Conservation (phyloP, 495 filamentous ascomycete genomes). For the Aspergillus hancockii region DNA sequence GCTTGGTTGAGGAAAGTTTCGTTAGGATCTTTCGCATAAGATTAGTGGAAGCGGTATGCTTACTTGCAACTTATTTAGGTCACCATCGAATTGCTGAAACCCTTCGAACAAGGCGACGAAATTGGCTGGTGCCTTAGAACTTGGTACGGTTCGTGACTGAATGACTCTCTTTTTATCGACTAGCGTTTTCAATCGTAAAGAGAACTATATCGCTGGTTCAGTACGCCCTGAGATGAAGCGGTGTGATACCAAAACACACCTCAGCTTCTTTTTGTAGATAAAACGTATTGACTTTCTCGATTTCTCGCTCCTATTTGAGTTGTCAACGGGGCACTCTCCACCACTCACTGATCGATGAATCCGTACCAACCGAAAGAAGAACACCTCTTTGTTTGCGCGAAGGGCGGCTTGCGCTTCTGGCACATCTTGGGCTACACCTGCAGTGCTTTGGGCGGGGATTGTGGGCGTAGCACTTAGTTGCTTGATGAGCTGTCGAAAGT, state of each 20-base stretch:
- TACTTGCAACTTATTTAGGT: conserved; percentile 90
- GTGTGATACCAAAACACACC: conserved; percentile 50
- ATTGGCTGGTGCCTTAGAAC: conserved; percentile 83
- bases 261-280: conserved; percentile 98
- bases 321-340: conserved; percentile 10
- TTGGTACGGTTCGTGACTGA: conserved; percentile 69
- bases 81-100: conserved; percentile 93
- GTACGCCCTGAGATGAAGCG: neutral
- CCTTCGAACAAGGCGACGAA: conserved; percentile 94
- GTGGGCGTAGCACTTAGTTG: conserved; percentile 89
- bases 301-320: conserved; percentile 76
- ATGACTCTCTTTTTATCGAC: conserved; percentile 91
- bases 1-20: conserved; percentile 40
- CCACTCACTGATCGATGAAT: neutral
- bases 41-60: neutral
- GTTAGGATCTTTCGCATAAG: conserved; percentile 6
- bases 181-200: conserved; percentile 84
- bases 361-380: conserved; percentile 91
- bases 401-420: conserved; percentile 84
- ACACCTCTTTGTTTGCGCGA: conserved; percentile 96
- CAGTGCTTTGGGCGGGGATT: conserved; percentile 70
- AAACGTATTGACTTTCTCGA: conserved; percentile 98
- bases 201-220: conserved; percentile 61
- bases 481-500: conserved; percentile 81
- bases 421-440: conserved; percentile 45